Conservation (phyloP, 2,329 filamentous ascomycete genomes). For the Talaromyces sp. region DNA sequence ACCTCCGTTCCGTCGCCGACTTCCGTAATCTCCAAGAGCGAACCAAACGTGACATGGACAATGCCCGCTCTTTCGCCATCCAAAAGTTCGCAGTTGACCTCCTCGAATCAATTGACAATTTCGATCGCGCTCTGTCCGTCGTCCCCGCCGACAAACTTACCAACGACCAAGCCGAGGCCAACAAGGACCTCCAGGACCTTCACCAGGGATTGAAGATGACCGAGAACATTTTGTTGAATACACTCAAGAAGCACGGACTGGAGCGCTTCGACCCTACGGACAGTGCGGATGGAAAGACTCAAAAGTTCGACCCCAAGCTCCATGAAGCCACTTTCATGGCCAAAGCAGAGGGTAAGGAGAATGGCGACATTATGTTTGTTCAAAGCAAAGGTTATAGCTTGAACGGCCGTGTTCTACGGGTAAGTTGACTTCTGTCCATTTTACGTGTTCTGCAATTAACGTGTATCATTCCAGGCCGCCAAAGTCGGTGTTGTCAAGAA, state of each 20-base stretch:
- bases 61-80: conserved; percentile 86
- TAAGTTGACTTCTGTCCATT: conserved; percentile 27
- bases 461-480: conserved; percentile 53
- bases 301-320: conserved; percentile 93
- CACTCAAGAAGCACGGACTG: conserved; percentile 88
- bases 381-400: conserved; percentile 95
- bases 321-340: conserved; percentile 97
- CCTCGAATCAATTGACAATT: conserved; percentile 91
- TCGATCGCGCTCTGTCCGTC: conserved; percentile 81
- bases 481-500: conserved; percentile 98
- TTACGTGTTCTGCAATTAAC: conserved; percentile 13
- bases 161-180: conserved; percentile 48
- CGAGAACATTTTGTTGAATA: conserved; percentile 77
- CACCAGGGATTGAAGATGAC: conserved; percentile 95
- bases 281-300: conserved; percentile 49
- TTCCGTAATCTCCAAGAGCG: conserved; percentile 98
- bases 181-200: conserved; percentile 71
- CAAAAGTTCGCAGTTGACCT: conserved; percentile 92
- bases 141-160: conserved; percentile 71
- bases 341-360: conserved; percentile 78
- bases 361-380: conserved; percentile 83
- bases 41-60: conserved; percentile 81
- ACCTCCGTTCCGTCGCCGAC: conserved; percentile 87
- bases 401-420: conserved; percentile 79
- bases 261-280: conserved; percentile 74